Base-by-base conservation (phyloP, 345 rosid genomes). In the Hibiscus trionum region DNA sequence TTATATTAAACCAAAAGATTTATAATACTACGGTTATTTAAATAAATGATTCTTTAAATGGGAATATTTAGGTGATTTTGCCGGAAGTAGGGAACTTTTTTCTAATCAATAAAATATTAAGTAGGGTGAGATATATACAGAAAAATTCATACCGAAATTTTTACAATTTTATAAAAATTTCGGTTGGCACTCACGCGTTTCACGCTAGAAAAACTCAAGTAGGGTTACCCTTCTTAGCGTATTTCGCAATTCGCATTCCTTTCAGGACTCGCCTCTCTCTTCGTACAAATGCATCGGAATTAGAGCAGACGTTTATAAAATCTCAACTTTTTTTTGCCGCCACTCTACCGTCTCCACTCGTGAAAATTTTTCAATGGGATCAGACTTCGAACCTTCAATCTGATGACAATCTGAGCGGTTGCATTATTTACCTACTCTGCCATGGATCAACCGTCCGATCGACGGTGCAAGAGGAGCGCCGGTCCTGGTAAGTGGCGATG, bases 401-500 rank as follows among this genome's bases (percentile, higher is more conserved):
- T 11, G 11, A 11, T 64, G 2, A 15, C 37, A 46, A 46, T 46
- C 14, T 6, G 37, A 26, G 24, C 56, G 4, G 39, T 66, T 47
- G 15, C 5, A 47, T 26, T 66, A 14, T 66, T 27, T 10, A 47
- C 57, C 7, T 26, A 66, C 37, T 47, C 1, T 21, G 71, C 15
- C 39, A 66, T 66, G 71, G 58, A 47, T 5, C 49, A 37, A 47
- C 71, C 39, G 71, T 27, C 58, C 1, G 21, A 24, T 70, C 52
- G 63, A 11, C 53, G 64, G 14, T 70, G 52, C 64, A 70, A 2
- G 53, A 56, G 62, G 39, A 70, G 3, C 53, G 73, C 63, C 73
- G 73, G 73, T 46, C 17, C 2, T 24, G 70, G 70, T 21, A 70
- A 70, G 53, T 37, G 73, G 73, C 72, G 49, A 1, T 52, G 61